Base-by-base conservation (phyloP, 805 yeast species). In the Schwanniomyces vanrijiae region DNA sequence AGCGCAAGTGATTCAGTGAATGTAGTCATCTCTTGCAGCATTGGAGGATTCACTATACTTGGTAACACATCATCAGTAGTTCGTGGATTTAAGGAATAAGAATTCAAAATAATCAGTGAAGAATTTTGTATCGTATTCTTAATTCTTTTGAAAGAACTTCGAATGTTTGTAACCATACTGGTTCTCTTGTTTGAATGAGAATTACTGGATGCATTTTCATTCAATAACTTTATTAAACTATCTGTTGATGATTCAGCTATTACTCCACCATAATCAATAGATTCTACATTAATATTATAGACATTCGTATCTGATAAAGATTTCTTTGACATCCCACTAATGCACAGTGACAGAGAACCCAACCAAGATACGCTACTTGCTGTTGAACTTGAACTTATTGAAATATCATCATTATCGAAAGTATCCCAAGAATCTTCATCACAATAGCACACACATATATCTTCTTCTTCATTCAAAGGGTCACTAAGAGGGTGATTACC, bases 21-120 rank as follows among this genome's bases (percentile, higher is more conserved):
- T 1, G 59, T 55, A 3, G 47, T 44, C 22, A 57, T 43, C 46
- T 58, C 61, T 19, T 40, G 42, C 2, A 29, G n/a, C 4, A 43
- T 43, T 25, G 47, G 29, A 8, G 33, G 8, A 6, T 4, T 37
- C 18, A 20, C 4, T 20, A 11, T 20, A 19, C 18, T 9, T 25
- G 59, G 56, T 40, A 55, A 42, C 9, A 34, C 49, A 26, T 55
- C 59, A 44, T 55, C 56, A 8, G 59, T 51, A n/a, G 45, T 35
- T 39, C 55, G 44, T 11, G 56, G 55, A 11, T 33, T 34, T 24
- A 35, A 45, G 8, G 46, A 49, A 34, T 48, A 45, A 21, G 37
- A 22, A 11, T 21, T 21, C 39, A 45, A 40, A 18, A 49, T 37
- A 19, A 29, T 38, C 25, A n/a, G 14, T 6, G 40, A 26, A 5